Percentiles rank a stretch among this genome's conserved stretches.
Conservation (phyloP, 306 rosid genomes). For the Fragaria vesca region DNA sequence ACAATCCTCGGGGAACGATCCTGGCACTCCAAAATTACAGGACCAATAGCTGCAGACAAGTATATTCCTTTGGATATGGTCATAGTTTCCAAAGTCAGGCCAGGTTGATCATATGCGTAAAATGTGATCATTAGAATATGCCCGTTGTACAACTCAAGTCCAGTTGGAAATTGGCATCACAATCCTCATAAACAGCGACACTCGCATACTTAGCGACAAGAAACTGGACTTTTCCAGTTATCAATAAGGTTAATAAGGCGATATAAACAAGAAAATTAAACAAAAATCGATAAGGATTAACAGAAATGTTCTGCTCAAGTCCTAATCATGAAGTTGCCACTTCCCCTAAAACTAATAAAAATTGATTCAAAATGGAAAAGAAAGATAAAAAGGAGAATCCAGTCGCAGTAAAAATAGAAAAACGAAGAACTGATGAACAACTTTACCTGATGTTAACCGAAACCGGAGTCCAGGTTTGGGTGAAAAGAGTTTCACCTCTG, state of each 20-base stretch:
- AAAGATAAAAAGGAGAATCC: neutral
- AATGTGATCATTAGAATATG: neutral
- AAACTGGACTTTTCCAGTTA: neutral
- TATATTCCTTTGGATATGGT: neutral
- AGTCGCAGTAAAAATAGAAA: neutral
- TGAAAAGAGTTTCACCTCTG: conserved; percentile 71
- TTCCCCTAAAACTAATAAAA: neutral
- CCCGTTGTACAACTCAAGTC: neutral
- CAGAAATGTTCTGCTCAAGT: neutral
- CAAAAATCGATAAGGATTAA: neutral
- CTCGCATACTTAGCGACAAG: neutral
- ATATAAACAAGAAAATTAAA: conserved; percentile 8
- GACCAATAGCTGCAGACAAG: neutral
- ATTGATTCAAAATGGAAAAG: neutral
- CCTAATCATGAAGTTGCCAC: neutral
- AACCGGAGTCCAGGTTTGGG: conserved; percentile 77
- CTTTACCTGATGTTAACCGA: conserved; percentile 50
- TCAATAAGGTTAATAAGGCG: neutral
- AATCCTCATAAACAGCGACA: neutral
- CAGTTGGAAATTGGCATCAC: neutral
- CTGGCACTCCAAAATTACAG: conserved; percentile 11
- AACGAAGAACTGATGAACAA: neutral
- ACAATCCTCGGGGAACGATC: conserved; percentile 23
- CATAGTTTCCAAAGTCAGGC: neutral
- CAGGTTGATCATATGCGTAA: neutral